Conservation (phyloP, 768 basidiomycete genomes). For the Podaxis rugospora region DNA sequence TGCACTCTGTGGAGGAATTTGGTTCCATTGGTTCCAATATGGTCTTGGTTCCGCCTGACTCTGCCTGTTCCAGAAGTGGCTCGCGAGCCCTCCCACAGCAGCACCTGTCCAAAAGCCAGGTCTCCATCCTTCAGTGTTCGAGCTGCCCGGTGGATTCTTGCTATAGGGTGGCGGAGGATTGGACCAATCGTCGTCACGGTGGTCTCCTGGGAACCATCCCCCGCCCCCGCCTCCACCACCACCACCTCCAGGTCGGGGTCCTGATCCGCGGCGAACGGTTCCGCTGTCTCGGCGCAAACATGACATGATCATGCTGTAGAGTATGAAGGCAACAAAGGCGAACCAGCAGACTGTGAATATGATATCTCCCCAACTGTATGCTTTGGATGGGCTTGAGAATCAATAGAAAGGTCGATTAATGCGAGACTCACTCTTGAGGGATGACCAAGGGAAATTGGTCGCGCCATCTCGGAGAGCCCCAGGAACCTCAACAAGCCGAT, state of each 20-base stretch:
- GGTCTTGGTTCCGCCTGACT: constrained; percentile 21
- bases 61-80: constrained; percentile 45
- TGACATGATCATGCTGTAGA: constrained; percentile 56
- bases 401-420: background rate
- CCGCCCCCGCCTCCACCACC: constrained; percentile 32
- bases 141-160: constrained; percentile 27
- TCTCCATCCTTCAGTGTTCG: constrained; percentile 36
- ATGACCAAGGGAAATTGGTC: constrained; percentile 23
- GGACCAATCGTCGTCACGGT: constrained; percentile 28
- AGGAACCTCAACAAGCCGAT: constrained; percentile 72
- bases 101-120: constrained; percentile 90
- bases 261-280: constrained; percentile 18
- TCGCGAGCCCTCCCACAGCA: constrained; percentile 65
- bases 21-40: constrained; percentile 18
- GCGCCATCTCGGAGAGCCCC: constrained; percentile 31
- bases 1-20: constrained; percentile 13
- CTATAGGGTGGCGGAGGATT: constrained; percentile 55
- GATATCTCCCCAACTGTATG: constrained; percentile 39
- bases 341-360: constrained; percentile 59
- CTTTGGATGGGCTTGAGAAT: constrained; percentile 25
- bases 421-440: constrained; percentile 23
- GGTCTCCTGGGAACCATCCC: constrained; percentile 52
- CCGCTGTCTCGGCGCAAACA: constrained; percentile 36
- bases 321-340: constrained; percentile 42
- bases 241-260: constrained; percentile 34